Evolutionary conservation across 768 basidiomycete genomes (phyloP), one percentile per base, ranked within the genome.

Genomic region (Dendrothele bispora): DNA sequence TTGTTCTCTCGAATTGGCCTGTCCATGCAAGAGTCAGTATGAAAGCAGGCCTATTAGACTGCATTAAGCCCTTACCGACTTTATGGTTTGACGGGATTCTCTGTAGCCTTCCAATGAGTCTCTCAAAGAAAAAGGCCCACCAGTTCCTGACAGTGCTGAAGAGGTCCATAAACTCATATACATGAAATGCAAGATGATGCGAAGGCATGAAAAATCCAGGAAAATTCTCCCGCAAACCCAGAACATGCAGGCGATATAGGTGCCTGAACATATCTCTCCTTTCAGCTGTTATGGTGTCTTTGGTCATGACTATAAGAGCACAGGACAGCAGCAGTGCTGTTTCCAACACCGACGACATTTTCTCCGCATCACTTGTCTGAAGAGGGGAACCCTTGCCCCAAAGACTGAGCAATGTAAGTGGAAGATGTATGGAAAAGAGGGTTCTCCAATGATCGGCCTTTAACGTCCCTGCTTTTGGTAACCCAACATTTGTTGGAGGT

Each of bases 391-490:
- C 18, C 0, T 28, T 28, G 18, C 59, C 36, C 51, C 61, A 62
- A 8, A 61, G 21, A 12, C 55, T 57, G 10, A 61, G 43, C 1
- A 65, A 40, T 0, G 58, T 48, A 1, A 65, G 21, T 1, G 61
- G 62, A 1, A 65, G 37, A 26, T 60, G 51, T n/a, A 61, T 39
- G 0, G 41, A 55, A 15, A 35, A 29, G 1, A 58, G 8, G 0
- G 48, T 40, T 1, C 48, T 12, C 60, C 62, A 65, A 27, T 65
- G 26, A 5, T 63, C 59, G 1, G 60, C 57, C 35, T 65, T 65
- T 17, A 65, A 38, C 0, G 42, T 61, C 4, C 64, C 57, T 8
- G 55, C 58, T 3, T 6, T 22, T 2, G 45, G 29, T 7, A 18
- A 15, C 3, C 55, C 56, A 41, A 53, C 3, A 26, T 57, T 47